Evolutionary conservation across 2,329 filamentous ascomycete species (phyloP).

Genomic region (Aspergillus clavatus): DNA sequence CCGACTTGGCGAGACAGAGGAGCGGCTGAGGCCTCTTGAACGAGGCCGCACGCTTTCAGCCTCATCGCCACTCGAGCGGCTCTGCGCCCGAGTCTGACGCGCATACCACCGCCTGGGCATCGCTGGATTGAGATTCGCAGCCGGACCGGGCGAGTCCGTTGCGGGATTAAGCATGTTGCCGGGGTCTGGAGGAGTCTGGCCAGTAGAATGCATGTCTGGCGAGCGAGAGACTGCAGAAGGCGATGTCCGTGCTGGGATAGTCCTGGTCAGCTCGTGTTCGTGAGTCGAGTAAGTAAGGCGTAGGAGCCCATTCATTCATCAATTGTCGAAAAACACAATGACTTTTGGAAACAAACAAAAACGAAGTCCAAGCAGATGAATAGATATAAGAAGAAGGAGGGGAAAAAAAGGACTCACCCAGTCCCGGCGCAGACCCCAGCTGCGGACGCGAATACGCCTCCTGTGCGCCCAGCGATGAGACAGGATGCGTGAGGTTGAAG

Average conservation of each 20-base stretch:
- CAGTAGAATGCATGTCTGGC: background rate
- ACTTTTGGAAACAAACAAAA: too few species aligned
- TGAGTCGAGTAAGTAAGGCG: too few species aligned
- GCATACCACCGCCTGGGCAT: background rate
- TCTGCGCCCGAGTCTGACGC: background rate
- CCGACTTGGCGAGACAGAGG: background rate
- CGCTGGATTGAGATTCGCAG: too few species aligned
- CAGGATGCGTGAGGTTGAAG: slow-evolving; percentile 6
- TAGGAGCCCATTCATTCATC: background rate
- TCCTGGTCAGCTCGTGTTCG: background rate
- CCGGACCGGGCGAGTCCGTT: background rate
- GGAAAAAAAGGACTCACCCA: slow-evolving; percentile 12
- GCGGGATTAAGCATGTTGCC: background rate
- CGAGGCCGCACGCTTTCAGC: background rate
- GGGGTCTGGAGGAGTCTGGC: background rate
- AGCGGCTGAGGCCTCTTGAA: background rate
- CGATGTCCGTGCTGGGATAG: background rate
- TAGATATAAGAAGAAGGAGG: background rate
- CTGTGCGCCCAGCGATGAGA: slow-evolving; percentile 24
- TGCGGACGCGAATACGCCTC: slow-evolving; percentile 13
- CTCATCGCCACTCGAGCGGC: background rate
- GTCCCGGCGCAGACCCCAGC: slow-evolving; percentile 9
- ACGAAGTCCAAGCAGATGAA: too few species aligned
- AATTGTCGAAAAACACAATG: too few species aligned
- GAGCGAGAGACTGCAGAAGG: background rate